Percentiles rank a stretch among this genome's conserved stretches.
These are phyloP conservation scores for Apiospora malaysiana DNA, from an alignment of 2,329 filamentous ascomycete species.

Conservation along the genomic window DNA sequence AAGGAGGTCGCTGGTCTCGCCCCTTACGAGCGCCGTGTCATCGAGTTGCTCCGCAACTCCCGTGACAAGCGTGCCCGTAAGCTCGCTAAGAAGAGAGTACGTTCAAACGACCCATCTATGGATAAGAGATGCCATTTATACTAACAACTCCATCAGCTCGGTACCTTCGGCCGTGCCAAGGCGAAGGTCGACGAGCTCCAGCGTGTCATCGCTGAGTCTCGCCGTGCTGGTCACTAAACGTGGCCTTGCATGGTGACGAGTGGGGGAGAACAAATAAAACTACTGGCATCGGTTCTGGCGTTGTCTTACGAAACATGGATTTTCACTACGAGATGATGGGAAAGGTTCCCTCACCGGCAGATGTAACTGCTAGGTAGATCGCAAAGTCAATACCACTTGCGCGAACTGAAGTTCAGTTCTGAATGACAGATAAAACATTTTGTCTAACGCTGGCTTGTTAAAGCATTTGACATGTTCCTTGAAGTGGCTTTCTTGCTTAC, in stretches of 20 bases:
- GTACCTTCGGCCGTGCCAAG: constrained; percentile 98
- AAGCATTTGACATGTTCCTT: not conserved
- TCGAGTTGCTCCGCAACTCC: constrained; percentile 98
- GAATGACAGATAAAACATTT: constrained; percentile 13
- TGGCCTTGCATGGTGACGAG: constrained; percentile 20
- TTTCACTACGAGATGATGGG: constrained; percentile 19
- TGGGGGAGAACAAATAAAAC: constrained; percentile 23
- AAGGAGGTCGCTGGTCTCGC: constrained; percentile 97
- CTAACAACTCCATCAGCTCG: constrained; percentile 66
- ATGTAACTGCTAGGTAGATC: not conserved
- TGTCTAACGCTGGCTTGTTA: constrained; percentile 2
- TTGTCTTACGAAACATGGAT: constrained; percentile 24
- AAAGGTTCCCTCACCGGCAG: constrained; percentile 21
- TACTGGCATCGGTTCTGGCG: constrained; percentile 20
- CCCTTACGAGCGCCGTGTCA: constrained; percentile 97
- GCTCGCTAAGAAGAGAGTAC: constrained; percentile 98
- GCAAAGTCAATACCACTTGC: constrained; percentile 21
- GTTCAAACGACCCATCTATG: constrained; percentile 43
- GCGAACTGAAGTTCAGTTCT: constrained; percentile 19
- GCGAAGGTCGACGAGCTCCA: constrained; percentile 99
- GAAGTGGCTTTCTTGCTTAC: not conserved
- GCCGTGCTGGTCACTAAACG: constrained; percentile 67
- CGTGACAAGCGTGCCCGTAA: constrained; percentile 99
- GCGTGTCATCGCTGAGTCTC: constrained; percentile 96
- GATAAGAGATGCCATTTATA: not conserved